phyloP scores from a whole-genome alignment of 768 basidiomycete species.

The Suillus spraguei region DNA sequence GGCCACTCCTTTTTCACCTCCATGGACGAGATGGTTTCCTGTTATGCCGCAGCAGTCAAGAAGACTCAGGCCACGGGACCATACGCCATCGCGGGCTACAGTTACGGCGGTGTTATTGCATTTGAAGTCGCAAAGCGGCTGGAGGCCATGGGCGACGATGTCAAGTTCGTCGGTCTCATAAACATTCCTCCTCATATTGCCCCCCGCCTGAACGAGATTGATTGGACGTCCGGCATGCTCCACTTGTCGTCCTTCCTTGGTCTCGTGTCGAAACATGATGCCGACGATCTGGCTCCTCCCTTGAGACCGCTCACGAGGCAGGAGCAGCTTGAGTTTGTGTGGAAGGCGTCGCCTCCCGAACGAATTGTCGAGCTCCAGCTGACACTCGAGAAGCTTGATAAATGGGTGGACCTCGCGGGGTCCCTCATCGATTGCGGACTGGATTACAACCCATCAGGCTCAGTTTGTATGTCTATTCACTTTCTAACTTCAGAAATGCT shows the following conservation, averaged over 20 bases:
- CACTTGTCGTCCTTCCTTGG: conserved; percentile 45
- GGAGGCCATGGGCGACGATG: conserved; percentile 28
- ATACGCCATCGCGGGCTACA: conserved; percentile 40
- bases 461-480: conserved; percentile 27
- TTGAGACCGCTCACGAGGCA: conserved; percentile 23
- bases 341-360: conserved; percentile 30
- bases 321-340: conserved; percentile 28
- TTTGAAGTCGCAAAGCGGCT: conserved; percentile 39
- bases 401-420: conserved; percentile 32
- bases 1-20: conserved; percentile 32
- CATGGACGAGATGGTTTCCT: conserved; percentile 36
- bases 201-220: conserved; percentile 43
- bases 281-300: conserved; percentile 22
- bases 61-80: conserved; percentile 32
- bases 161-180: conserved; percentile 37
- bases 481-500: background rate
- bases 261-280: conserved; percentile 31
- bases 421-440: conserved; percentile 35
- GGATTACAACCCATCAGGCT: conserved; percentile 25
- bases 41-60: conserved; percentile 35
- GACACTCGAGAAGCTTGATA: conserved; percentile 26
- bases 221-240: conserved; percentile 42
- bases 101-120: conserved; percentile 40
- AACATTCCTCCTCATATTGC: conserved; percentile 41
- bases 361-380: conserved; percentile 32